These are phyloP conservation scores for Melastoma candidum DNA, from an alignment of 441 rosid species.

Conservation along the genomic window DNA sequence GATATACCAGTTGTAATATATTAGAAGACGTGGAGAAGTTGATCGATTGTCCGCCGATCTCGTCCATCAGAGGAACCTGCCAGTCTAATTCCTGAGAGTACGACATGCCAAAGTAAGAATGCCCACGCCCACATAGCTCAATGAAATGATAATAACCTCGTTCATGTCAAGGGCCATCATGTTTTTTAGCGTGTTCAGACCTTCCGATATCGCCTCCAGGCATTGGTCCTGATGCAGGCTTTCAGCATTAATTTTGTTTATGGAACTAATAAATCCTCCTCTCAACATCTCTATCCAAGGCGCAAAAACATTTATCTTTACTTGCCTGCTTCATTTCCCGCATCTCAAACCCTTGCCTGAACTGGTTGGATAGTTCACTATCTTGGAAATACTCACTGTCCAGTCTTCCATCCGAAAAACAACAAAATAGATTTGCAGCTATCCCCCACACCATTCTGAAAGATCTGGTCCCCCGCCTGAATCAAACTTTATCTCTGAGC, in stretches of 20 bases:
- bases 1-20: not conserved
- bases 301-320: not conserved
- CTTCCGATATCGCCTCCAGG: constrained; percentile 80
- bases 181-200: constrained; percentile 83
- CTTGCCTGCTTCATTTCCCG: constrained; percentile 75
- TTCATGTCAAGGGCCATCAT: constrained; percentile 84
- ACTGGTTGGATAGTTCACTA: constrained; percentile 56
- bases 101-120: constrained; percentile 9
- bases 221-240: constrained; percentile 65
- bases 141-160: constrained; percentile 41
- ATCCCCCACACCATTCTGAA: constrained; percentile 7
- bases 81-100: constrained; percentile 69
- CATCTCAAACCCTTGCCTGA: constrained; percentile 90
- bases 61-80: constrained; percentile 96
- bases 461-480: constrained; percentile 37
- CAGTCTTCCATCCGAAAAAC: constrained; percentile 52
- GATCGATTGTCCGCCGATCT: constrained; percentile 51
- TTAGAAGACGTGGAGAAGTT: not conserved
- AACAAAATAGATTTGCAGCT: constrained; percentile 1
- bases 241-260: not conserved
- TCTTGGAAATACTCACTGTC: constrained; percentile 83
- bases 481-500: constrained; percentile 75
- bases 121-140: not conserved
- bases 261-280: not conserved
- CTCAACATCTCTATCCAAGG: no score